These are phyloP conservation scores for Aureobasidium pullulans DNA, from an alignment of 2,329 filamentous ascomycete species.

Conservation along the genomic window DNA sequence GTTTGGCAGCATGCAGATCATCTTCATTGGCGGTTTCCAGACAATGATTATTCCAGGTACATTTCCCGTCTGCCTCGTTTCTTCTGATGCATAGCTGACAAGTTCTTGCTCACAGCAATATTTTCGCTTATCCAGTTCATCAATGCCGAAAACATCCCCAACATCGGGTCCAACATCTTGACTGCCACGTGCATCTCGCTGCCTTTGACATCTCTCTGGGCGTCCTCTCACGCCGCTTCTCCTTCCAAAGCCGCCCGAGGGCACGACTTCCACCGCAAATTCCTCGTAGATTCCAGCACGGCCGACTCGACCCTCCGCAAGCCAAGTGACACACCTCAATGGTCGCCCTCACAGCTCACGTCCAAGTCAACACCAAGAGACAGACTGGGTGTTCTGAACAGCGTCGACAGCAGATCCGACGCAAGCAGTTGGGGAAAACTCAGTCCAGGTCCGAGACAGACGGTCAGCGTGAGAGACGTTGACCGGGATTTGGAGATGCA, in stretches of 20 bases:
- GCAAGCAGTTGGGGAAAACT: background rate
- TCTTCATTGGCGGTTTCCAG: slow-evolving; percentile 62
- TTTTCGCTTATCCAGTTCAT: slow-evolving; percentile 54
- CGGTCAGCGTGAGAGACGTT: background rate
- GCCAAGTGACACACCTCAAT: background rate
- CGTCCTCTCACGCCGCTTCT: slow-evolving; percentile 32
- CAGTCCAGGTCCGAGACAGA: background rate
- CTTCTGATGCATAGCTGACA: slow-evolving; percentile 11
- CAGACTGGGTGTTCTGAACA: slow-evolving; percentile 8
- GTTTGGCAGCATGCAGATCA: slow-evolving; percentile 58
- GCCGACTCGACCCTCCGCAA: background rate
- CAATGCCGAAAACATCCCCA: slow-evolving; percentile 35
- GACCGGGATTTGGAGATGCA: slow-evolving; percentile 18
- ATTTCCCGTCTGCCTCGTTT: slow-evolving; percentile 17
- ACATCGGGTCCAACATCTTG: slow-evolving; percentile 48
- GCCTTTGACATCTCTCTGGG: slow-evolving; percentile 62
- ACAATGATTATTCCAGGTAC: slow-evolving; percentile 59
- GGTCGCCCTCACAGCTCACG: background rate
- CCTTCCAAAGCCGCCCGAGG: slow-evolving; percentile 12
- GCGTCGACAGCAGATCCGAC: background rate
- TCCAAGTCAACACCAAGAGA: background rate
- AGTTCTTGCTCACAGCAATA: slow-evolving; percentile 39
- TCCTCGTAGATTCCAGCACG: slow-evolving; percentile 12
- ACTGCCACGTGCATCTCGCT: slow-evolving; percentile 56
- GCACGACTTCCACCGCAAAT: slow-evolving; percentile 15